Base-by-base conservation (phyloP, 177 flowering plant genomes). In the Vitis hybrid region DNA sequence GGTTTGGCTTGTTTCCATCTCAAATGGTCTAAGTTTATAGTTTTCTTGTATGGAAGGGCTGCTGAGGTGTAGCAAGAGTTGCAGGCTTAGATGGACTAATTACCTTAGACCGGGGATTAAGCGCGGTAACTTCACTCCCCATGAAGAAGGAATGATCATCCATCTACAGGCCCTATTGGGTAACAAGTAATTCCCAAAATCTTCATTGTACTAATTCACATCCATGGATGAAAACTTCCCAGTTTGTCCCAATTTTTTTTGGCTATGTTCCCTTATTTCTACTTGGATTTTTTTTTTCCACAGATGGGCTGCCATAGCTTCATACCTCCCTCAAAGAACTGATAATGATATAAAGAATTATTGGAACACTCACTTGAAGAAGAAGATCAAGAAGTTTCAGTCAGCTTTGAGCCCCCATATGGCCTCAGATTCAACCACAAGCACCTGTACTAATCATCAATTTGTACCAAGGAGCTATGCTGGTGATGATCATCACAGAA, bases 271-370 rank as follows among this genome's bases (percentile, higher is more conserved):
- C 2, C 5, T 57, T 55, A 8, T 45, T 60, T 56, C 10, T 69
- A 69, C 15, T 39, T 19, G 22, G 12, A 45, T 55, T 52, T 9
- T 69, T 69, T n/a, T 14, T 20, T 19, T 15, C 48, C 11, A 6
- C 79, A 93, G 98, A 84, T 94, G 98, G 98, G 98, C 98, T 70
- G 91, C 98, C 52, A 94, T 94, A 81, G 98, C 98, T 72, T 90
- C 98, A 1, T 94, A 93, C 76, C 90, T 93, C 19, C 98, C 97
- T 49, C 96, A 93, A 56, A 86, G 98, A 76, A 93, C 98, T 64
- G 98, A 94, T 14, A 94, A 94, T 69, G 97, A 90, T 69, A 92
- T 94, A 68, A 94, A 94, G 84, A 94, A 94, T 77, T 92, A 92
- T 71, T 94, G 98, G 98, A 94, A 94, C 85, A 94, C 98, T 56